These are phyloP conservation scores for Tubosaeta sp. DNA, from an alignment of 768 basidiomycete species.

Conservation along the genomic window DNA sequence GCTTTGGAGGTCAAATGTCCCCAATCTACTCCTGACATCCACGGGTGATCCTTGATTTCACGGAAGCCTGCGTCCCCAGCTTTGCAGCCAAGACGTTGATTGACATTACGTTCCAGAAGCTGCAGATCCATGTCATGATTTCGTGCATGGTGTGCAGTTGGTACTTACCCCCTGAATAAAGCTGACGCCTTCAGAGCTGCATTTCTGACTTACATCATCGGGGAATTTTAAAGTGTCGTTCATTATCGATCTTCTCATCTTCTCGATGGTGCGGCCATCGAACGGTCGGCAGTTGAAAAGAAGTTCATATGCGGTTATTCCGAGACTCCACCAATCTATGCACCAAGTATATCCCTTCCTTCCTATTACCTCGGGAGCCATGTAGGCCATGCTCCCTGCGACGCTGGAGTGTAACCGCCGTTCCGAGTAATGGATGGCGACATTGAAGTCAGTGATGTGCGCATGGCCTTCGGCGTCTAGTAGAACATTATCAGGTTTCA, in stretches of 20 bases:
- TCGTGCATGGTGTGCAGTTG: background rate
- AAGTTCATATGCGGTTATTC: constrained; percentile 88
- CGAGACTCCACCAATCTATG: constrained; percentile 96
- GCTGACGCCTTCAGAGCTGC: constrained; percentile 61
- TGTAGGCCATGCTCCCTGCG: constrained; percentile 98
- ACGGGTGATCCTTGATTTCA: constrained; percentile 77
- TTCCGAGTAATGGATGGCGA: constrained; percentile 96
- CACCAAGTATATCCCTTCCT: constrained; percentile 91
- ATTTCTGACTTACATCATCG: constrained; percentile 55
- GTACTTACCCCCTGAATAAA: constrained; percentile 62
- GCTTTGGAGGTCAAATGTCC: constrained; percentile 65
- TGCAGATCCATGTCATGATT: constrained; percentile 30
- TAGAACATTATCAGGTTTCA: constrained; percentile 97
- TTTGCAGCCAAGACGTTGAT: constrained; percentile 76
- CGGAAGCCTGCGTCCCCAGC: constrained; percentile 65
- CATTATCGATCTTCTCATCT: constrained; percentile 82
- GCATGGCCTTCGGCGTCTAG: constrained; percentile 92
- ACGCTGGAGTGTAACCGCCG: constrained; percentile 85
- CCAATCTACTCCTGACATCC: constrained; percentile 87
- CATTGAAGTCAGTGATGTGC: constrained; percentile 98
- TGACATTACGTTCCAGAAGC: constrained; percentile 83
- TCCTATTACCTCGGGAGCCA: constrained; percentile 95
- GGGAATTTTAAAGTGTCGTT: constrained; percentile 79
- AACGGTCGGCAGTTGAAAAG: constrained; percentile 81
- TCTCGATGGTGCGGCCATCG: constrained; percentile 84